A percentile compares a stretch with the other conserved stretches of the same genome.
phyloP scores from a whole-genome alignment of 805 yeast genomes.

The Lipomyces kockii region DNA sequence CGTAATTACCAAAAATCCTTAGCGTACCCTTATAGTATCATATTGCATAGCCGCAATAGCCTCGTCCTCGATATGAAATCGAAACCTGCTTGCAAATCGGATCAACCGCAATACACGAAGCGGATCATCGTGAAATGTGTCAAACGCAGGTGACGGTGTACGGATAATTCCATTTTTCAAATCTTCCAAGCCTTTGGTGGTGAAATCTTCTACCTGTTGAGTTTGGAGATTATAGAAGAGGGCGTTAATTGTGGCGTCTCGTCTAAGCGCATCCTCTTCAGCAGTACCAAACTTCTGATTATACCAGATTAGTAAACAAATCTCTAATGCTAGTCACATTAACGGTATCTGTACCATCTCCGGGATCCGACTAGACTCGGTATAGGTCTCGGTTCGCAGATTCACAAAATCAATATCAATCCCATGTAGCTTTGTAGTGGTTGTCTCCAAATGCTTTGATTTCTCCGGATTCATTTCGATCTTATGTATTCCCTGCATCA shows the following conservation, averaged over 20 bases:
- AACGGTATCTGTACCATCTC: constrained; percentile 36
- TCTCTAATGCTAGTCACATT: not conserved
- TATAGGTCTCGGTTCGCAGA: constrained; percentile 82
- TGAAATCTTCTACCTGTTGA: constrained; percentile 78
- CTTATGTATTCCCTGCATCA: constrained; percentile 34
- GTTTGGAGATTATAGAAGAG: constrained; percentile 80
- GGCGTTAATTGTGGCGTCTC: constrained; percentile 96
- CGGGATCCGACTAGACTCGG: constrained; percentile 87
- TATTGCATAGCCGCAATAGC: constrained; percentile 64
- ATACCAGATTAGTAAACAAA: not conserved
- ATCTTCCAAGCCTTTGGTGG: constrained; percentile 76
- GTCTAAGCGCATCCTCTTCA: constrained; percentile 82
- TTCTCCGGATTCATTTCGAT: constrained; percentile 77
- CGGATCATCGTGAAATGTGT: constrained; percentile 94
- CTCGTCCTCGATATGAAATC: constrained; percentile 64
- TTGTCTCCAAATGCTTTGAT: constrained; percentile 94
- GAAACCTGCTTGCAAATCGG: constrained; percentile 81
- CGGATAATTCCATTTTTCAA: constrained; percentile 69
- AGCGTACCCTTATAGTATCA: constrained; percentile 53
- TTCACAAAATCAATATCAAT: constrained; percentile 94
- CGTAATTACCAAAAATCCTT: not conserved
- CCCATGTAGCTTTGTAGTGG: constrained; percentile 83
- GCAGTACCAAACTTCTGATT: constrained; percentile 79
- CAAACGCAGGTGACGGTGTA: constrained; percentile 84
- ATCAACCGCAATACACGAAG: constrained; percentile 82